A percentile compares a stretch with the other conserved stretches of the same genome.
Conservation (phyloP, 192 early-diverging fungal species). For the Kappamyces sp. region DNA sequence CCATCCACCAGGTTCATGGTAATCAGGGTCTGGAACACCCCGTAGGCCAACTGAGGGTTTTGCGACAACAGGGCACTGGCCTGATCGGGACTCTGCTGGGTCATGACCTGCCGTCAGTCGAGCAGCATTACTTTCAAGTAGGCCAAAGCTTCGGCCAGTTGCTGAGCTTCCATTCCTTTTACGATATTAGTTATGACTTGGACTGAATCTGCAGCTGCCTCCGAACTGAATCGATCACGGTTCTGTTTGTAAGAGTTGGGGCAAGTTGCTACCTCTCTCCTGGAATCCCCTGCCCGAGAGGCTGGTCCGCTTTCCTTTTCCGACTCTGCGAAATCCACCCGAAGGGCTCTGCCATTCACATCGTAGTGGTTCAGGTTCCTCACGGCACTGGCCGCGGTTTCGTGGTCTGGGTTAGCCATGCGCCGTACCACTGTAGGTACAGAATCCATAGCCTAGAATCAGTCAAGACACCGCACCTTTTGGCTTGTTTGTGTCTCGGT, state of each 20-base stretch:
- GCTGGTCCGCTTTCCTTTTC: constrained; percentile 51
- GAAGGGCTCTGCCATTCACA: constrained; percentile 77
- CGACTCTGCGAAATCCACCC: constrained; percentile 89
- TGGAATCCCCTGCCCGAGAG: not conserved
- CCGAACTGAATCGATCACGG: too few relatives aligned
- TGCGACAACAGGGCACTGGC: constrained; percentile 57
- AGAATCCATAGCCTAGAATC: constrained; percentile 96
- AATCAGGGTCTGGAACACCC: constrained; percentile 75
- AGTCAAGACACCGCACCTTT: too few relatives aligned
- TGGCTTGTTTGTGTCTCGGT: constrained; percentile 77
- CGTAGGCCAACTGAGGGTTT: constrained; percentile 82
- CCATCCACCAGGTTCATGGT: constrained; percentile 75
- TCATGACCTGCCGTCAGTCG: constrained; percentile 35
- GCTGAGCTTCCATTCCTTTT: constrained; percentile 14
- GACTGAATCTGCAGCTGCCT: too few relatives aligned
- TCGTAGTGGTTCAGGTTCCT: constrained; percentile 74
- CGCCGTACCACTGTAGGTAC: constrained; percentile 70
- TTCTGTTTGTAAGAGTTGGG: too few relatives aligned
- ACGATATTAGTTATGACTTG: too few relatives aligned
- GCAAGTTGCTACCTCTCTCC: too few relatives aligned
- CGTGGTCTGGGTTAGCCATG: not conserved
- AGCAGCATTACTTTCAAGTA: constrained; percentile 11
- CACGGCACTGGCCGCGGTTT: constrained; percentile 8
- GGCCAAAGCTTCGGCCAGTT: constrained; percentile 17
- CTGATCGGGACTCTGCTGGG: constrained; percentile 57